Percentiles rank a stretch among this genome's conserved stretches.
phyloP scores from a whole-genome alignment of 495 filamentous ascomycete species.

The Xanthoparmelia taractica region DNA sequence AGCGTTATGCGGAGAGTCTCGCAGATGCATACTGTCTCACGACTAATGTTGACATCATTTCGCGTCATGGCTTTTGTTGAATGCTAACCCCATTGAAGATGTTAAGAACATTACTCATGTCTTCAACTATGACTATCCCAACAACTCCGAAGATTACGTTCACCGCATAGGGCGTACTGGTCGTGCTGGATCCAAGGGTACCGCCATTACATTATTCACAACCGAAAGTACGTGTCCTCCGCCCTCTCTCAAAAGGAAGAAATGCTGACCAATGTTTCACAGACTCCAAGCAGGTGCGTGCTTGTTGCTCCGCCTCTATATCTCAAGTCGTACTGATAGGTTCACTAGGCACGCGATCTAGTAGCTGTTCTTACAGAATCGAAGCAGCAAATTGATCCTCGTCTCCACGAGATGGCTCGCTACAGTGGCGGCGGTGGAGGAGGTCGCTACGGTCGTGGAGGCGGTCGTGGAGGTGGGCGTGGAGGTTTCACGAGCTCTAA shows the following conservation, averaged over 20 bases:
- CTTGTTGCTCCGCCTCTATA: background rate
- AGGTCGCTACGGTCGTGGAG: constrained; percentile 52
- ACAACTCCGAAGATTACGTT: constrained; percentile 99
- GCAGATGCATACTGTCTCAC: constrained; percentile 54
- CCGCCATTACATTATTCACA: constrained; percentile 91
- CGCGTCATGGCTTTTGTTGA: constrained; percentile 31
- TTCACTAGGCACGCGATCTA: constrained; percentile 77
- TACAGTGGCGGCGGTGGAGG: constrained; percentile 83
- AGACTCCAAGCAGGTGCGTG: constrained; percentile 74
- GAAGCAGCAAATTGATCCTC: constrained; percentile 96
- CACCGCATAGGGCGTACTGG: constrained; percentile 94
- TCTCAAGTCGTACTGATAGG: background rate
- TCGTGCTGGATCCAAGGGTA: constrained; percentile 80
- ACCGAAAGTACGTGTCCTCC: constrained; percentile 76
- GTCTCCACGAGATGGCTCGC: constrained; percentile 90
- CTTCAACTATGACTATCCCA: constrained; percentile 99
- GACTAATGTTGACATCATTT: constrained; percentile 32
- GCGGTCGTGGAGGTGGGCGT: constrained; percentile 58
- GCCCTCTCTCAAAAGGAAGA: constrained; percentile 10
- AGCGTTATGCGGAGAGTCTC: constrained; percentile 62
- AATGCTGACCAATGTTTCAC: constrained; percentile 30
- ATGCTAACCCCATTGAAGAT: constrained; percentile 93
- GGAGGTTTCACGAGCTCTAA: constrained; percentile 58
- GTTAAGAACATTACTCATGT: constrained; percentile 99
- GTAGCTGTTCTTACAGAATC: constrained; percentile 86